Percentiles rank a stretch among this genome's conserved stretches.
Conservation (phyloP, 495 filamentous ascomycete genomes). For the Penicillium waksmanii region DNA sequence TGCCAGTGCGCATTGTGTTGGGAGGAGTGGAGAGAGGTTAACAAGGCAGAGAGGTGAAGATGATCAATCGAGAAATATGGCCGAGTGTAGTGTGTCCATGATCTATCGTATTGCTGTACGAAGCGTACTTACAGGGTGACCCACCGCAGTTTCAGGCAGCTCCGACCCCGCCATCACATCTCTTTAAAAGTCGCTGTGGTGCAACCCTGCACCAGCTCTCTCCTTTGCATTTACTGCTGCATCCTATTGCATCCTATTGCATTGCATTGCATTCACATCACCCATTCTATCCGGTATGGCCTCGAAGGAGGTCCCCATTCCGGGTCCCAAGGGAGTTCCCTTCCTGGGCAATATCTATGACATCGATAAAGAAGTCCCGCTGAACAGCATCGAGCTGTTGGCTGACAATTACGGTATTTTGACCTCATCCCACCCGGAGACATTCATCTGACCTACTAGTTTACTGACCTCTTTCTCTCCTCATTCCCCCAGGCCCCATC, state of each 20-base stretch:
- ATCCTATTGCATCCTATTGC: neutral
- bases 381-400: conserved; percentile 55
- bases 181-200: neutral
- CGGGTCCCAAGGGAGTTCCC: conserved; percentile 64
- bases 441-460: too few relatives aligned
- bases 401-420: conserved; percentile 63
- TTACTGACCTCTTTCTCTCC: too few relatives aligned
- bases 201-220: neutral
- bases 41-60: neutral
- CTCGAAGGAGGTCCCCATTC: conserved; percentile 47
- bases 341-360: conserved; percentile 69
- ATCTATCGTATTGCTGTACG: too few relatives aligned
- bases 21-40: neutral
- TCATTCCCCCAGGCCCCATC: conserved; percentile 53
- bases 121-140: too few relatives aligned
- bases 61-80: neutral
- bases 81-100: neutral
- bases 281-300: conserved; percentile 18
- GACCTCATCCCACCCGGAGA: neutral
- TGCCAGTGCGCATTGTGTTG: neutral
- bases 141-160: neutral
- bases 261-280: neutral
- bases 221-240: neutral
- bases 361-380: conserved; percentile 55
- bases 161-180: neutral